Percentiles rank a stretch among this genome's conserved stretches.
phyloP scores from a whole-genome alignment of 73 alveolate genomes.

The Uronychia binucleata region DNA sequence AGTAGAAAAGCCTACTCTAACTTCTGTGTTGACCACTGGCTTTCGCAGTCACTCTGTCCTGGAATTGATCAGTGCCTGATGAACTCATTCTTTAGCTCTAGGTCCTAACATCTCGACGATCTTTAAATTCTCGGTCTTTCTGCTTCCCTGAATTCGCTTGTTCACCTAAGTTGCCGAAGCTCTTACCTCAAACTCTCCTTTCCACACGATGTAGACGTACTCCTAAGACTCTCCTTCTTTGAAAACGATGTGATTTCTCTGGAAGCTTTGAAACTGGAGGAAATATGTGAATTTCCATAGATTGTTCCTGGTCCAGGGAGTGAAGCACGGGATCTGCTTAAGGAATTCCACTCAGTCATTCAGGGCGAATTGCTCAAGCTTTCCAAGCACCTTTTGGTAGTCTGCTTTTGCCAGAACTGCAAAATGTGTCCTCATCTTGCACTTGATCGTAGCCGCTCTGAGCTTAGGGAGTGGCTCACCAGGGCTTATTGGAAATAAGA shows the following conservation, averaged over 20 bases:
- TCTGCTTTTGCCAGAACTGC: conserved; percentile 51
- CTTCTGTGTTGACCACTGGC: neutral
- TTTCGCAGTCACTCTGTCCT: neutral
- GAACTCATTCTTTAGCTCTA: neutral
- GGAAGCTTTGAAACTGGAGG: conserved; percentile 18
- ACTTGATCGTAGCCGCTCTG: conserved; percentile 59
- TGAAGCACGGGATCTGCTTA: conserved; percentile 53
- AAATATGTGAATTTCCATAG: conserved; percentile 41
- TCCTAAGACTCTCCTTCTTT: conserved; percentile 64
- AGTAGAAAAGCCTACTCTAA: neutral
- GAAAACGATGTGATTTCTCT: conserved; percentile 39
- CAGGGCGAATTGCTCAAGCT: conserved; percentile 32
- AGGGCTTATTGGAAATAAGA: conserved; percentile 39
- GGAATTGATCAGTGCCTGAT: neutral
- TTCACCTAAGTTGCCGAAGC: neutral
- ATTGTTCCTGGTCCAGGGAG: conserved; percentile 44
- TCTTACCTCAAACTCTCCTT: conserved; percentile 67
- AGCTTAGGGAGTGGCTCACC: conserved; percentile 23
- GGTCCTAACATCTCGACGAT: neutral
- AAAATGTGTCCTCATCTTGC: conserved; percentile 46
- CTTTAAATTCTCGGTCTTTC: neutral
- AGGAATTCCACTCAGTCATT: conserved; percentile 54
- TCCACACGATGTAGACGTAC: conserved; percentile 48
- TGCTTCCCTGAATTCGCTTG: neutral
- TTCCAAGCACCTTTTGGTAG: conserved; percentile 39